These are phyloP conservation scores for Penicillium cosmopolitanum DNA, from an alignment of 495 filamentous ascomycete genomes.

Conservation along the genomic window DNA sequence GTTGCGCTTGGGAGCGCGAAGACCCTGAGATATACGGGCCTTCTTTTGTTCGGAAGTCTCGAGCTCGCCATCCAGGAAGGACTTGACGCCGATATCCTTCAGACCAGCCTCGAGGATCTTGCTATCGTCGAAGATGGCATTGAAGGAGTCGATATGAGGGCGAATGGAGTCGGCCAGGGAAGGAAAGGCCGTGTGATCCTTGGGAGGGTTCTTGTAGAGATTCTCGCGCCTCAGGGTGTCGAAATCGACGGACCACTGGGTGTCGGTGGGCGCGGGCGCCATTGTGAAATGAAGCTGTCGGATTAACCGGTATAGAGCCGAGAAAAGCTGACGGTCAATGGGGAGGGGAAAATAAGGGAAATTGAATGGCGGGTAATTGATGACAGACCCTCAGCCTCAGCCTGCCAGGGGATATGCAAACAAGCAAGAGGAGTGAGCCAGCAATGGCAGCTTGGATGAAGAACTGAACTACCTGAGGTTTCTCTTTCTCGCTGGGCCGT, in stretches of 20 bases:
- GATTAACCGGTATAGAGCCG: conserved; percentile 21
- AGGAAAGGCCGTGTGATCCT: conserved; percentile 85
- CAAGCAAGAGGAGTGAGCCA: conserved; percentile 29
- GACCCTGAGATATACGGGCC: conserved; percentile 44
- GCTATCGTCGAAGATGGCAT: conserved; percentile 77
- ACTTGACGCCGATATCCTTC: conserved; percentile 87
- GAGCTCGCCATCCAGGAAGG: conserved; percentile 76
- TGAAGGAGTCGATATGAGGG: conserved; percentile 95
- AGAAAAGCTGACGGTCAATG: conserved; percentile 7
- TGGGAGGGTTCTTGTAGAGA: conserved; percentile 85
- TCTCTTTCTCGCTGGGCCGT: conserved; percentile 5
- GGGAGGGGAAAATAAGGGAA: neutral
- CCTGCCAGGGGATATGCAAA: conserved; percentile 20
- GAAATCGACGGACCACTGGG: conserved; percentile 79
- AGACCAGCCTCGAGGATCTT: conserved; percentile 75
- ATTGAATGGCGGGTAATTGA: neutral
- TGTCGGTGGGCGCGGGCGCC: conserved; percentile 61
- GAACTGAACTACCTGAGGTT: conserved; percentile 15
- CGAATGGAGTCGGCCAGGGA: conserved; percentile 78
- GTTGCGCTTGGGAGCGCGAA: conserved; percentile 63
- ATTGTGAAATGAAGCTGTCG: conserved; percentile 34
- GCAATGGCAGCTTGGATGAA: conserved; percentile 36
- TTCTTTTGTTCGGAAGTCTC: conserved; percentile 48
- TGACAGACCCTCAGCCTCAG: conserved; percentile 20
- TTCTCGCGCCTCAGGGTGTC: conserved; percentile 80